A percentile compares a stretch with the other conserved stretches of the same genome.
Evolutionary conservation across 2,329 filamentous ascomycete species (phyloP).

Genomic region (Chrysoporthe puriensis): DNA sequence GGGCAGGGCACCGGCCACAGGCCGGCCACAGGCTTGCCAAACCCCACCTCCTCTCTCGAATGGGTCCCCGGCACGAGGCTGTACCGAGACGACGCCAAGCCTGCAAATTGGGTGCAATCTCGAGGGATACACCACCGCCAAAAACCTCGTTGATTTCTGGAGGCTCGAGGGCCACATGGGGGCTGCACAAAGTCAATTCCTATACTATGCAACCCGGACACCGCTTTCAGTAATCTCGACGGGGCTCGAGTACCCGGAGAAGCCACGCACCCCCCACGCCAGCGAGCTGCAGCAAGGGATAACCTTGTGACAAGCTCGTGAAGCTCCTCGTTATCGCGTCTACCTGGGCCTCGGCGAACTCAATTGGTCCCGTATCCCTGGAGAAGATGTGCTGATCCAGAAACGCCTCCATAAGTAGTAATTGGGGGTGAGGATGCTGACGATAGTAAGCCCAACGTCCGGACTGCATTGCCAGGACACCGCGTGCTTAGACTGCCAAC

Average conservation of each 20-base stretch:
- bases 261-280: background rate
- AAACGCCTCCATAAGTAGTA: background rate
- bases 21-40: background rate
- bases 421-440: background rate
- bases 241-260: background rate
- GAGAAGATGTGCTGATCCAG: background rate
- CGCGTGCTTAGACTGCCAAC: too few species aligned
- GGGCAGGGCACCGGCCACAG: background rate
- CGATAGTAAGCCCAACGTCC: background rate
- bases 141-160: constrained; percentile 2
- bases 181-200: background rate
- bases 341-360: background rate
- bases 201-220: background rate
- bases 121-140: background rate
- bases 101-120: constrained; percentile 8
- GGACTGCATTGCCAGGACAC: too few species aligned
- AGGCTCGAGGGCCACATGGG: background rate
- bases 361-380: background rate
- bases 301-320: background rate
- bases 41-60: constrained; percentile 5
- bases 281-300: background rate
- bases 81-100: background rate
- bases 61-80: background rate
- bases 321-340: background rate
- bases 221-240: background rate